phyloP scores from a whole-genome alignment of 139 green algal species.

The Coelastrella sp. region DNA sequence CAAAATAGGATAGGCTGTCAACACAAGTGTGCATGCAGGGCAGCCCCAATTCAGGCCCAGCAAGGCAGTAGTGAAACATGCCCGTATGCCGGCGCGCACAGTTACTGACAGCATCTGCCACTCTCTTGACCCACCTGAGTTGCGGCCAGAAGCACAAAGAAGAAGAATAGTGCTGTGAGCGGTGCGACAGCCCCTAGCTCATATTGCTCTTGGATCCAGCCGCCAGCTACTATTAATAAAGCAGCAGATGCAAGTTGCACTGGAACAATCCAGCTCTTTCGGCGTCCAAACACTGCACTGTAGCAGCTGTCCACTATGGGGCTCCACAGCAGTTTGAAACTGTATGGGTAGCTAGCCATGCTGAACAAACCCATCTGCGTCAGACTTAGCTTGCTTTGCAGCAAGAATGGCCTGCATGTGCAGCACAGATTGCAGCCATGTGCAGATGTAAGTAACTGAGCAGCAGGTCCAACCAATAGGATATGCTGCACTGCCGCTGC shows the following conservation, averaged over 20 bases:
- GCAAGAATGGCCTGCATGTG: slow-evolving; percentile 84
- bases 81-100: no score
- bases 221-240: slow-evolving; percentile 50
- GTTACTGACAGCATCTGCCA: background rate
- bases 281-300: slow-evolving; percentile 66
- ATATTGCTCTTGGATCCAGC: slow-evolving; percentile 52
- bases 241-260: slow-evolving; percentile 66
- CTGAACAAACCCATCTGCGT: slow-evolving; percentile 91
- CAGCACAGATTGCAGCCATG: background rate
- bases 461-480: background rate
- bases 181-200: slow-evolving; percentile 69
- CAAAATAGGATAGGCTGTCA: no score
- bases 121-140: slow-evolving; percentile 74
- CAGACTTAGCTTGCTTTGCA: slow-evolving; percentile 82
- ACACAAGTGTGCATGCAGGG: no score
- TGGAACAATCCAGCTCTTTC: slow-evolving; percentile 92
- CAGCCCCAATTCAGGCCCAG: no score
- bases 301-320: slow-evolving; percentile 92
- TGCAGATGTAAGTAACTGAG: background rate
- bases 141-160: slow-evolving; percentile 89
- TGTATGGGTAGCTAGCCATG: slow-evolving; percentile 90
- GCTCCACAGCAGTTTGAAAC: slow-evolving; percentile 94
- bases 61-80: no score
- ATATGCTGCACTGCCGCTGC: background rate
- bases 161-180: slow-evolving; percentile 88